phyloP scores from a whole-genome alignment of 2,329 filamentous ascomycete species.

The Diplodia mutila region DNA sequence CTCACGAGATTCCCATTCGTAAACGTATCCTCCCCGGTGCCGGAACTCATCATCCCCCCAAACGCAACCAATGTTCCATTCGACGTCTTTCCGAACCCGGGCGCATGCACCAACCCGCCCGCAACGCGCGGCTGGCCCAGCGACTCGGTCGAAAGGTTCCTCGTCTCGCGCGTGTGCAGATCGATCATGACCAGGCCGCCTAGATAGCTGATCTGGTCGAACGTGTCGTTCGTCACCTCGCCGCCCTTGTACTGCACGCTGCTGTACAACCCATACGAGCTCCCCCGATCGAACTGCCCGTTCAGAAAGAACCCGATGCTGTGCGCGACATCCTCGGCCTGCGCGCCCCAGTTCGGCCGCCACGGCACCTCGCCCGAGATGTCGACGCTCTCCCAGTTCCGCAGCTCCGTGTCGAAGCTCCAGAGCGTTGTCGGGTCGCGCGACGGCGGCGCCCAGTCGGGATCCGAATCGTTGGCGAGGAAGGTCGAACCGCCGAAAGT shows the following conservation, averaged over 20 bases:
- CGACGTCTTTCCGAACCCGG: background rate
- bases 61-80: background rate
- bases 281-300: slow-evolving; percentile 5
- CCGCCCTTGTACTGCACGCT: background rate
- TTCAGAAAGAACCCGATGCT: slow-evolving; percentile 5
- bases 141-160: background rate
- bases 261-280: background rate
- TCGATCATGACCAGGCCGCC: background rate
- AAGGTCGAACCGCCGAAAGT: slow-evolving; percentile 41
- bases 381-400: slow-evolving; percentile 32
- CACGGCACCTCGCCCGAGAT: slow-evolving; percentile 23
- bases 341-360: slow-evolving; percentile 48
- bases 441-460: slow-evolving; percentile 34
- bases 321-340: background rate
- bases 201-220: background rate
- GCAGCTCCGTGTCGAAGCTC: slow-evolving; percentile 34
- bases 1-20: slow-evolving; percentile 6
- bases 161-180: background rate
- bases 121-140: background rate
- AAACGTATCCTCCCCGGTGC: background rate
- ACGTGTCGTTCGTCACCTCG: background rate
- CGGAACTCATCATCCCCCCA: slow-evolving; percentile 4
- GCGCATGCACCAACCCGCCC: background rate
- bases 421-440: slow-evolving; percentile 38
- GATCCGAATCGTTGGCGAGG: slow-evolving; percentile 36